Conservation (phyloP, 495 filamentous ascomycete species). For the Chaetomium tenue region DNA sequence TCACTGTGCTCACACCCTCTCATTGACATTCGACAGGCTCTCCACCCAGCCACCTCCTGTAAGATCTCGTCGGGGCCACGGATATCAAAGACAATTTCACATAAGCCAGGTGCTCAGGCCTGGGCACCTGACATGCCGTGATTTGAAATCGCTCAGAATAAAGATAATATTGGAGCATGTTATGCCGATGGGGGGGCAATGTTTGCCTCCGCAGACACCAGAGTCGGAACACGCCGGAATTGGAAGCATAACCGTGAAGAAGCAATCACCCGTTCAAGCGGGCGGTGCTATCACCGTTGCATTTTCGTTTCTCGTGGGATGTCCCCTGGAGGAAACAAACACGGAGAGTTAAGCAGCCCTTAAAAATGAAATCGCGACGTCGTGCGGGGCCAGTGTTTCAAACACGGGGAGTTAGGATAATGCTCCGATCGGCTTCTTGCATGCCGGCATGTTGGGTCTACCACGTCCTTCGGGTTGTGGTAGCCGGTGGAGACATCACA, state of each 20-base stretch:
- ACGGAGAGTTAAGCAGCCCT: neutral
- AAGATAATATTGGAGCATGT: neutral
- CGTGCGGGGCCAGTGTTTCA: neutral
- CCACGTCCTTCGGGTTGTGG: neutral
- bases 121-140: neutral
- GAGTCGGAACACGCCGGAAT: neutral
- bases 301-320: neutral
- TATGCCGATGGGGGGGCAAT: neutral
- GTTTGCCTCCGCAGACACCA: neutral
- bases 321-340: neutral
- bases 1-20: neutral
- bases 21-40: neutral
- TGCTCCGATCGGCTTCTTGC: neutral
- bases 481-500: neutral
- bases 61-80: neutral
- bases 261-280: neutral
- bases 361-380: neutral
- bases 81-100: neutral
- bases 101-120: neutral
- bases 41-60: neutral
- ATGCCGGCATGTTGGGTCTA: neutral
- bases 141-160: conserved; percentile 3
- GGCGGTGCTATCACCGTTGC: neutral
- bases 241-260: neutral
- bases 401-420: neutral